Evolutionary conservation across 805 yeast genomes (phyloP), one percentile per base, ranked within the genome.

Genomic region (Lachancea waltii): DNA sequence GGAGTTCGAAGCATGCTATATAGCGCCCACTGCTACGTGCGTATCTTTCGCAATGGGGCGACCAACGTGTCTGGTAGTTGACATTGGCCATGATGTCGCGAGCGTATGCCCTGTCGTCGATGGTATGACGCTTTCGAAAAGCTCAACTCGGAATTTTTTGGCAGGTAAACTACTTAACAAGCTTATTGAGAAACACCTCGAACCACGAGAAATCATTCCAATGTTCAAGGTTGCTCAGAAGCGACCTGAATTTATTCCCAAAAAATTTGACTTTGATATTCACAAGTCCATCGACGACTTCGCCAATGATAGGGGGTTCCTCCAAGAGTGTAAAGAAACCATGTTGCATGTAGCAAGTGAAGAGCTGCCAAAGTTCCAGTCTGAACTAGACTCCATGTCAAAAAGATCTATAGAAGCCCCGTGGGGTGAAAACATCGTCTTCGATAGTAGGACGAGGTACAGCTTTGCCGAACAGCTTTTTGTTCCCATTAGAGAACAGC

Each of bases 21-120:
- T 85, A 17, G 87, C 85, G 10, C 81, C 86, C 41, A 71, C 81
- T 7, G 90, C 96, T n/a, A 81, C 94, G 0, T 82, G 95, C 63
- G 79, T 83, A 1, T 78, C 95, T 1, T 89, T 89, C 62, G 87
- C 90, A 8, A 81, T 83, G 46, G 95, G 95, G 3, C 72, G 94
- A 56, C 87, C 95, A 31, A 81, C 81, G 43, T 86, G 95, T 56
- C 65, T 86, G 22, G 86, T 86, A 27, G 90, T 86, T 27, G 95
- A 86, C 58, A 63, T 85, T 27, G 95, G 95, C 5, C 92, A 84
- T 54, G 89, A 83, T 54, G 64, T 79, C 2, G 68, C 74, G 14
- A 77, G 85, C 44, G 89, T 79, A 1, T 81, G 92, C 4, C 95
- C 89, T 2, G 86, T 83, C 15, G 77, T 80, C 43, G 95, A 82